These are phyloP conservation scores for Entomortierella lignicola DNA, from an alignment of 192 early-diverging fungal genomes.

Conservation along the genomic window DNA sequence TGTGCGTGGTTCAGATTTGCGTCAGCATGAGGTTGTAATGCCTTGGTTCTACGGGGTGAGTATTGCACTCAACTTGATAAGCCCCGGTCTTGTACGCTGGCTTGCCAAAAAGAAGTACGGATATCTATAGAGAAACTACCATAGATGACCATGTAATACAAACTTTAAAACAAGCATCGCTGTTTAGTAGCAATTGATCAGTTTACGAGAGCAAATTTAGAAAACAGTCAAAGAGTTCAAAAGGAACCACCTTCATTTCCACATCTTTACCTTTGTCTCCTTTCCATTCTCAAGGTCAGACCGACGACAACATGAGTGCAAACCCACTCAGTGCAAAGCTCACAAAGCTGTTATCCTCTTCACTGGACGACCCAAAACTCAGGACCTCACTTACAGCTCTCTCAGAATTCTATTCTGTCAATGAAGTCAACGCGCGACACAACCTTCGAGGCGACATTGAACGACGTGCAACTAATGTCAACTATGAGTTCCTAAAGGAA, in stretches of 20 bases:
- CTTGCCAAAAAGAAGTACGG: constrained; percentile 82
- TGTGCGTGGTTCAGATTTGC: constrained; percentile 64
- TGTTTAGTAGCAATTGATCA: too few species aligned
- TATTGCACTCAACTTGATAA: constrained; percentile 60
- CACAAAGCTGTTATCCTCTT: constrained; percentile 57
- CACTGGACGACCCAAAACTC: constrained; percentile 73
- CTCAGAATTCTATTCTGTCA: constrained; percentile 68
- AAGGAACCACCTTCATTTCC: too few species aligned
- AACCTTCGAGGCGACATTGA: constrained; percentile 72
- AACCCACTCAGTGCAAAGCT: constrained; percentile 59
- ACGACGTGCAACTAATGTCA: constrained; percentile 61
- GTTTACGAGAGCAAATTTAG: too few species aligned
- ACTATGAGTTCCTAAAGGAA: constrained; percentile 64
- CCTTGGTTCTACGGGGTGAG: constrained; percentile 69
- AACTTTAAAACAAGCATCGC: too few species aligned
- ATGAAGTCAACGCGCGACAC: constrained; percentile 62
- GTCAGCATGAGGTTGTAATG: constrained; percentile 70
- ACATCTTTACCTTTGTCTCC: not conserved
- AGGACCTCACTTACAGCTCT: constrained; percentile 72
- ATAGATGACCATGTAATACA: not conserved
- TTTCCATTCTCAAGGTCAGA: not conserved
- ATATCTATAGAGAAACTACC: constrained; percentile 15
- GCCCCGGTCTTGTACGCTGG: constrained; percentile 70
- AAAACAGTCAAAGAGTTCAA: too few species aligned
- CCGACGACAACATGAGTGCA: constrained; percentile 24